phyloP scores from a whole-genome alignment of 2,329 filamentous ascomycete genomes.

The Cucurbitaria berberidis region DNA sequence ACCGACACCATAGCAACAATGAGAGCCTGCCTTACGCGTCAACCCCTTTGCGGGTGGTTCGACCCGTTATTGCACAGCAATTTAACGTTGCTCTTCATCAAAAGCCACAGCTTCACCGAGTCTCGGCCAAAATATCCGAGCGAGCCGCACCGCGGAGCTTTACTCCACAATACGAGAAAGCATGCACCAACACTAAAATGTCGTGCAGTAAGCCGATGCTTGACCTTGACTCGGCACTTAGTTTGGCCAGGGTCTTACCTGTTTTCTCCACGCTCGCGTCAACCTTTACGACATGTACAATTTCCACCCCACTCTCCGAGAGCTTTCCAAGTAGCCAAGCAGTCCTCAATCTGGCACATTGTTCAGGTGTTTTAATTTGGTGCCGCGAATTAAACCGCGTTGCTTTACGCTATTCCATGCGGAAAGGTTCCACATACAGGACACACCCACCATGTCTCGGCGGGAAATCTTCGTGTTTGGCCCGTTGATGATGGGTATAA shows the following conservation, averaged over 20 bases:
- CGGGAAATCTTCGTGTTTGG: background rate
- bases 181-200: conserved; percentile 25
- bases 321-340: conserved; percentile 5
- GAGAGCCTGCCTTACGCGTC: conserved; percentile 12
- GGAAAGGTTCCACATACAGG: background rate
- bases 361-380: conserved; percentile 8
- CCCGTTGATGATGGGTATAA: conserved; percentile 3
- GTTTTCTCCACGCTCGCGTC: conserved; percentile 24
- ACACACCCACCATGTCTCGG: background rate
- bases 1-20: background rate
- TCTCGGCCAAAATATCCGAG: conserved; percentile 22
- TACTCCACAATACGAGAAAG: conserved; percentile 22
- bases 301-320: conserved; percentile 19
- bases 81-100: conserved; percentile 1
- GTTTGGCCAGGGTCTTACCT: conserved; percentile 20
- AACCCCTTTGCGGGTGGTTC: background rate
- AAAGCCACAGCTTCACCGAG: conserved; percentile 11
- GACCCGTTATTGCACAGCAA: background rate
- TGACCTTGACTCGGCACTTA: conserved; percentile 14
- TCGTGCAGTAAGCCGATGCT: conserved; percentile 29
- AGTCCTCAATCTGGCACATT: background rate
- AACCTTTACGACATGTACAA: conserved; percentile 19
- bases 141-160: conserved; percentile 17
- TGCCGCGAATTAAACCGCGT: background rate
- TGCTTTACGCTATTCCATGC: background rate